Evolutionary conservation across 108 stramenopile species (phyloP).

Genomic region (Skeletonema potamos): DNA sequence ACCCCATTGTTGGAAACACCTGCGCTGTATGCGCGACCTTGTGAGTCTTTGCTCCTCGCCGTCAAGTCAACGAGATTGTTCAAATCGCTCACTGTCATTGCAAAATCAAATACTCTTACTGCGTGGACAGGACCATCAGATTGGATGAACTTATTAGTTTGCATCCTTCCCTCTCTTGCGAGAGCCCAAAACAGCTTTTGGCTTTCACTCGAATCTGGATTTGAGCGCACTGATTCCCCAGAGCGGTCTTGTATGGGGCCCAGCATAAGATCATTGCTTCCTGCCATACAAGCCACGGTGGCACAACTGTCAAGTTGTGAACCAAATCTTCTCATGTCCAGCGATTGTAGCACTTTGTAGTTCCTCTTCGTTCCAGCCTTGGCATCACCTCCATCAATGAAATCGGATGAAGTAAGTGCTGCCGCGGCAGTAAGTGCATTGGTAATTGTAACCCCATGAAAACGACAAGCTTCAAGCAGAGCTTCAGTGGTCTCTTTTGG

Average conservation of each 20-base stretch:
- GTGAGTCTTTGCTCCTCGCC: constrained; percentile 70
- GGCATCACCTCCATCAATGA: constrained; percentile 58
- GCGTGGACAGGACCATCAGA: constrained; percentile 75
- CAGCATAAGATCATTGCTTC: constrained; percentile 84
- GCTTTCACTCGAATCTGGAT: constrained; percentile 26
- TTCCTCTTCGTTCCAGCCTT: constrained; percentile 56
- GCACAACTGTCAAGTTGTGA: constrained; percentile 67
- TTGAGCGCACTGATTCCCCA: constrained; percentile 51
- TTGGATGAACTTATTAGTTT: constrained; percentile 70
- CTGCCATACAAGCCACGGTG: constrained; percentile 83
- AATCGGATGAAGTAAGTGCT: constrained; percentile 75
- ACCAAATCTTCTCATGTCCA: constrained; percentile 87
- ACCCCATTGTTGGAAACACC: constrained; percentile 85
- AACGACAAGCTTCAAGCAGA: constrained; percentile 63
- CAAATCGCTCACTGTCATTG: constrained; percentile 80
- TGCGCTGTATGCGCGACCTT: constrained; percentile 85
- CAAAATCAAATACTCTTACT: constrained; percentile 82
- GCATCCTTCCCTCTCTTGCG: constrained; percentile 62
- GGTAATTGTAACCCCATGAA: constrained; percentile 69
- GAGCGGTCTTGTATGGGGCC: constrained; percentile 71
- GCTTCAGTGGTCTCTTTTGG: constrained; percentile 54
- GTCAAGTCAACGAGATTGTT: constrained; percentile 86
- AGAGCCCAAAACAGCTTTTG: constrained; percentile 68
- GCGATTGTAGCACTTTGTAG: constrained; percentile 85
- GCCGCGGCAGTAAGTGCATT: constrained; percentile 79